Conservation (phyloP, 1,284 basidiomycete species). For the Rhodotorula sp. region DNA sequence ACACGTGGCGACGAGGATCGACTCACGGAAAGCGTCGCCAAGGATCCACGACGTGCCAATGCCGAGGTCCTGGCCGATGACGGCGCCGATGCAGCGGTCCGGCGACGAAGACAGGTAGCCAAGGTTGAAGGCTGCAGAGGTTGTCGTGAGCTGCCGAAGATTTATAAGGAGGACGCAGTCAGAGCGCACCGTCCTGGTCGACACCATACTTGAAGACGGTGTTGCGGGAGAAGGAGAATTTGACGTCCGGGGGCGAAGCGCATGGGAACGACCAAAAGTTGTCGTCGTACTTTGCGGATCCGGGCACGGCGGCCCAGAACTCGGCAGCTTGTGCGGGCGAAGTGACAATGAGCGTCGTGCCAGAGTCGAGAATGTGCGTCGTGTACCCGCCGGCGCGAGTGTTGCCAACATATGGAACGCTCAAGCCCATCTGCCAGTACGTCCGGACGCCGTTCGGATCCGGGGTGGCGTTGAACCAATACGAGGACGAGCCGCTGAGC, state of each 20-base stretch:
- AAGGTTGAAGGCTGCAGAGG: conserved; percentile 29
- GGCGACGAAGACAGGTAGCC: conserved; percentile 18
- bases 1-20: not conserved
- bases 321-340: conserved; percentile 20
- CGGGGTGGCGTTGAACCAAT: conserved; percentile 4
- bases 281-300: conserved; percentile 3
- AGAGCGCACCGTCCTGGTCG: conserved; percentile 6
- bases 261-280: conserved; percentile 31
- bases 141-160: too few species aligned
- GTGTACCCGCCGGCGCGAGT: not conserved
- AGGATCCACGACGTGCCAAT: conserved; percentile 20
- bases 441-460: conserved; percentile 5
- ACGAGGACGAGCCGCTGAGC: not conserved
- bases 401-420: conserved; percentile 11
- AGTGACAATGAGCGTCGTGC: conserved; percentile 37
- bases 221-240: conserved; percentile 17
- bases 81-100: conserved; percentile 26
- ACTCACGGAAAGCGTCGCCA: conserved; percentile 28
- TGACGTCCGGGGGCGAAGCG: conserved; percentile 13
- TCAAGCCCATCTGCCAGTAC: conserved; percentile 32
- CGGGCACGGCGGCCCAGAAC: conserved; percentile 29
- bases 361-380: conserved; percentile 34
- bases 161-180: not conserved
- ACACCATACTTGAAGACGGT: conserved; percentile 6
- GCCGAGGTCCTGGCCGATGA: conserved; percentile 27